A percentile compares a stretch with the other conserved stretches of the same genome.
Evolutionary conservation across 768 basidiomycete species (phyloP).

Genomic region (Tricholoma furcatifolium): DNA sequence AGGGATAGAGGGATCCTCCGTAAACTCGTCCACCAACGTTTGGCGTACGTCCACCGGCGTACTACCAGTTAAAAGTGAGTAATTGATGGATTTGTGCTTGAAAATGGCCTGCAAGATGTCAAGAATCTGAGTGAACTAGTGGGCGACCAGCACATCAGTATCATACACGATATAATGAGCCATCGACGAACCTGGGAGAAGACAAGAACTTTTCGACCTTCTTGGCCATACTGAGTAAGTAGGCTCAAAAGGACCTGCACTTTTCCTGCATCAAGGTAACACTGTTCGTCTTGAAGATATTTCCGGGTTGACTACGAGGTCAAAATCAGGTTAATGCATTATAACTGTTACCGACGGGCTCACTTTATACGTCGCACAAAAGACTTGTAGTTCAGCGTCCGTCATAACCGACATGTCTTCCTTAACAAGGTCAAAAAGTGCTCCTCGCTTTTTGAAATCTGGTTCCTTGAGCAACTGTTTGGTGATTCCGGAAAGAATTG

Average conservation of each 20-base stretch:
- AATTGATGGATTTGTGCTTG: constrained; percentile 68
- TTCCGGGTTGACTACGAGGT: constrained; percentile 60
- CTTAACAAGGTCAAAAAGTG: constrained; percentile 81
- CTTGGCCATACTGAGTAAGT: constrained; percentile 60
- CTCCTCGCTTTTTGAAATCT: constrained; percentile 83
- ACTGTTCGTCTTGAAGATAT: constrained; percentile 69
- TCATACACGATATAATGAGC: background rate
- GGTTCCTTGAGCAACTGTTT: constrained; percentile 86
- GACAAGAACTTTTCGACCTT: constrained; percentile 82
- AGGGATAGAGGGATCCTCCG: constrained; percentile 79
- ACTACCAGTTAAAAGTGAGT: constrained; percentile 84
- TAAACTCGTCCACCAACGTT: constrained; percentile 93
- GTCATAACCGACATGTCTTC: constrained; percentile 99
- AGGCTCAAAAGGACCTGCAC: constrained; percentile 71
- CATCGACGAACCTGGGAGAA: constrained; percentile 80
- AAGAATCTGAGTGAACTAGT: constrained; percentile 91
- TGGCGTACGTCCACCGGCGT: constrained; percentile 95
- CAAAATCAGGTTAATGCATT: background rate
- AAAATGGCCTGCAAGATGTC: constrained; percentile 89
- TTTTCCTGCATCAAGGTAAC: constrained; percentile 89
- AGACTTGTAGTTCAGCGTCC: constrained; percentile 90
- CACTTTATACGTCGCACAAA: constrained; percentile 86
- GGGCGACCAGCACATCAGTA: background rate
- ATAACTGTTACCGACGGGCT: constrained; percentile 14
- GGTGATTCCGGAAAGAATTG: constrained; percentile 69